Base-by-base conservation (phyloP, 2,329 filamentous ascomycete species). In the Boeremia lycopersici region DNA sequence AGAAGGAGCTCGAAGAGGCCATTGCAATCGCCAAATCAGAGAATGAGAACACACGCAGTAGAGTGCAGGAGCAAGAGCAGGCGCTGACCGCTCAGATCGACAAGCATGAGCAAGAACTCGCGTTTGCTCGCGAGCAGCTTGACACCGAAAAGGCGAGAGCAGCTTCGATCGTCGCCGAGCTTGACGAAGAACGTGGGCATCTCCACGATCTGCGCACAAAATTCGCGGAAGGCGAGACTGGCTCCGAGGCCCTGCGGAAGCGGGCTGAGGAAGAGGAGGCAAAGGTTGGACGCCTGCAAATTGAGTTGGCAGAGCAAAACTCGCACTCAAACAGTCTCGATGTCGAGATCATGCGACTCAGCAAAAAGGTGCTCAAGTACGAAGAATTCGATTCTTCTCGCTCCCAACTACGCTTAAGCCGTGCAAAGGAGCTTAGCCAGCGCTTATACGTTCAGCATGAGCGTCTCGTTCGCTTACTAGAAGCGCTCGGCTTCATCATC, bases 401-500 rank as follows among this genome's bases (percentile, higher is more conserved):
- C 45, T 85, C 91, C 41, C 86, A 91, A 38, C 82, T 85, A 40
- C 89, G 91, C 40, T 88, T 89, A 35, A 79, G 82, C 47, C 88
- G 87, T 59, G 88, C 91, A 5, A 91, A 90, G 71, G 91, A 97
- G 60, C 79, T 98, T 11, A 96, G 92, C 1, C 89, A 92, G 67
- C 86, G 88, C 51, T 81, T 97, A 4, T 96, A 91, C 71, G 83
- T 86, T 1, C 90, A 96, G 58, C 93, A 95, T 59, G 90, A 96
- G 63, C 88, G 91, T 23, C 81, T 97, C n/a, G 84, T 85, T 55
- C 86, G 89, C 46, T 85, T 99, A 42, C 81, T 99, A 0, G 93
- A 98, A 70, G 86, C 91, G 28, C 82, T 98, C 4, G 93, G 93
- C 11, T 96, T 95, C 70, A 86, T 89, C 0, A 84, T 98, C 13